Base-by-base conservation (phyloP, 805 yeast genomes). In the Teunomyces stri region DNA sequence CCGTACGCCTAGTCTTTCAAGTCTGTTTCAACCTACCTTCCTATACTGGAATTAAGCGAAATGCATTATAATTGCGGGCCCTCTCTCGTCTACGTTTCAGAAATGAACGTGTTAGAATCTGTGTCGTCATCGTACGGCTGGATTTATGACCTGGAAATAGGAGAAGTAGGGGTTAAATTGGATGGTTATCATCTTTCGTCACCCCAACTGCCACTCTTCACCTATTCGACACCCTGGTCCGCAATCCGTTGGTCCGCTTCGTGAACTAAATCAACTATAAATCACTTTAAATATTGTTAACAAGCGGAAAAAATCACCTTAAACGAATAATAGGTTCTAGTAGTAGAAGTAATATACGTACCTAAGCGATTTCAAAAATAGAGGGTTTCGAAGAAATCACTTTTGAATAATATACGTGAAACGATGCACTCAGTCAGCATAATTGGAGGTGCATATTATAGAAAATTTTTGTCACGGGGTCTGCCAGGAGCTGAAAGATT, bases 371-470 rank as follows among this genome's bases (percentile, higher is more conserved):
- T 13, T 31, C 18, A 25, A 31, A 12, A 31, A 13, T 31, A 31
- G 34, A 31, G 34, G 34, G 34, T 31, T 31, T 31, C 34, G 18
- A 31, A 31, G 34, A 31, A 31, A 31, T 13, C 34, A 18, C 34
- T 31, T 13, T 6, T n/a, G 27, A 31, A 31, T 31, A 31, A 31
- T n/a, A 30, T 20, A 13, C 18, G 11, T 37, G 40, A 37, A 37
- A 37, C 40, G 40, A 37, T 9, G 40, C 40, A 37, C 40, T 10
- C 12, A n/a, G 40, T 37, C 40, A 37, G 40, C 29, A 37, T 37
- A 37, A 37, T 20, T 12, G 29, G 29, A 37, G 25, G 40, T 20
- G 40, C 40, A 37, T 37, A 35, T 35, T 9, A 35, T 11, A 35
- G 13, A 20, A 35, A 31, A 15, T 35, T 13, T 18, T 35, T 20